phyloP scores from a whole-genome alignment of 345 rosid species.

The Dovyalis caffra region DNA sequence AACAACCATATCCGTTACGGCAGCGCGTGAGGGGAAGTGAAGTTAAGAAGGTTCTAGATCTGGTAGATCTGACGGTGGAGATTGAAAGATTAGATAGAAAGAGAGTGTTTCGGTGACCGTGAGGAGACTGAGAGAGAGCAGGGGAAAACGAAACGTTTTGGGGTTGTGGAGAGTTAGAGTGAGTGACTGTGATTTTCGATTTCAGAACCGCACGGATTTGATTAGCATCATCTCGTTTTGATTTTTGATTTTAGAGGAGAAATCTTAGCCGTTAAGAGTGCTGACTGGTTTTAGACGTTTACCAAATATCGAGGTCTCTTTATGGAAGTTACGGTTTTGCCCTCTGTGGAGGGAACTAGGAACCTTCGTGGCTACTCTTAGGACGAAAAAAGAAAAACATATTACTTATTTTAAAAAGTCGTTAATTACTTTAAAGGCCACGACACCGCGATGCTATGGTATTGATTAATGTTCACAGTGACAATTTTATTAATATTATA shows the following conservation, averaged over 20 bases:
- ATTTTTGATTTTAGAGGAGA: background rate
- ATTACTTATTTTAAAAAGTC: too few species aligned
- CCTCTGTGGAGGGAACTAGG: background rate
- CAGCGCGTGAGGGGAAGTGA: constrained; percentile 14
- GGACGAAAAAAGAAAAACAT: too few species aligned
- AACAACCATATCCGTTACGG: constrained; percentile 43
- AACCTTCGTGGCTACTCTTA: background rate
- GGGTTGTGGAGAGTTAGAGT: background rate
- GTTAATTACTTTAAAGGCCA: too few species aligned
- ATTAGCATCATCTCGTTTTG: background rate
- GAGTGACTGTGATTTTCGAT: background rate
- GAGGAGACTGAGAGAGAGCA: background rate
- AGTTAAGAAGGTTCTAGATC: constrained; percentile 8
- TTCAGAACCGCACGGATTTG: background rate
- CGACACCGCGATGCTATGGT: too few species aligned
- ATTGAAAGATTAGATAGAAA: background rate
- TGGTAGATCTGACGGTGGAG: constrained; percentile 12
- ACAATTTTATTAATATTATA: too few species aligned
- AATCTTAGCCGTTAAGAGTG: constrained; percentile 8
- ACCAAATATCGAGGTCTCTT: background rate
- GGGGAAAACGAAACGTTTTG: constrained; percentile 1
- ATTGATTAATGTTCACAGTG: too few species aligned
- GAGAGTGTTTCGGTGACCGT: background rate
- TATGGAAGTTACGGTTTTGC: background rate
- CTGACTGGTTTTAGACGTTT: background rate